Base-by-base conservation (phyloP, 352 stramenopile species). In the Pythium folliculosum region DNA sequence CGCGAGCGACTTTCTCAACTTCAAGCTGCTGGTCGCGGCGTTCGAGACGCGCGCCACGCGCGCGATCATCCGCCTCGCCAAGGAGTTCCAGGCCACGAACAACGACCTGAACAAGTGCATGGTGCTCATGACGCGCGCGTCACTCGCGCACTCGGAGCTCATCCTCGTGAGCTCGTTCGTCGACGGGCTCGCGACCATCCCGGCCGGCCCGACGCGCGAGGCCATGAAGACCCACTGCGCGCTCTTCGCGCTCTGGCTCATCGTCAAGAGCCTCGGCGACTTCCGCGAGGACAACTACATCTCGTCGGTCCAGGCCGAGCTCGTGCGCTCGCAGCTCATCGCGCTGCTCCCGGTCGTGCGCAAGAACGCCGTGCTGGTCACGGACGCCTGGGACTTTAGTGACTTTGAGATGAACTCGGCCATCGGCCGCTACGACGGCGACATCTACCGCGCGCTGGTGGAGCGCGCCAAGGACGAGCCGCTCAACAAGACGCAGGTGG, bases 361-460 rank as follows among this genome's bases (percentile, higher is more conserved):
- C 35, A 77, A 76, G 63, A 86, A 86, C 65, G 73, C 66, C 9
- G 71, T 88, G 16, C 54, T 83, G 43, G 65, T 86, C 13, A 83
- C 76, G 35, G 71, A 83, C 40, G 68, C 60, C 9, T 81, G 73
- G 69, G 67, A 78, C 60, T 79, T 75, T 19, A 85, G 23, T 6
- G 81, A 90, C 65, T 87, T 87, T 35, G 80, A 89, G 61, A 58
- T 90, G 2, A 84, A 86, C 73, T 90, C 82, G 72, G 78, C 78
- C n/a, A 88, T 90, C 47, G 80, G 82, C 0, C 70, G 78, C n/a
- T 91, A 86, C 70, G 82, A 91, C 40, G 80, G 82, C n/a, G 82
- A 91, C 60, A 77, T 91, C 0, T 91, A 91, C 72, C 78, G 78
- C 35, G 82, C 81, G 30, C 30, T 92, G 38, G 76, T 89, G 9